These are phyloP conservation scores for Beauveria medogensis DNA, from an alignment of 2,329 filamentous ascomycete species.

Conservation along the genomic window DNA sequence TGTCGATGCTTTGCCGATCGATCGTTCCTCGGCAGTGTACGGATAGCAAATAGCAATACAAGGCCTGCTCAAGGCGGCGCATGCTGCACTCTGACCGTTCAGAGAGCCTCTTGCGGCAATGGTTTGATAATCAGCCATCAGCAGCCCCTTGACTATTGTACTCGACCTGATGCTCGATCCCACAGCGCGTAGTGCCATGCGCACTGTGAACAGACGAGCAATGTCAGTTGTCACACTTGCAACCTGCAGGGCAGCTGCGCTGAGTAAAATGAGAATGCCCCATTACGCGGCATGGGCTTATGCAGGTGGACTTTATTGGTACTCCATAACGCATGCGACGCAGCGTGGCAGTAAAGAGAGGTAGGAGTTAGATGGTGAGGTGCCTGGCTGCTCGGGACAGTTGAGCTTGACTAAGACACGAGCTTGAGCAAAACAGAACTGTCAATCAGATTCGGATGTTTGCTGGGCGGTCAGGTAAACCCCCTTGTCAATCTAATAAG, in stretches of 20 bases:
- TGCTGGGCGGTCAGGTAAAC: too few species aligned
- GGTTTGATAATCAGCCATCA: too few species aligned
- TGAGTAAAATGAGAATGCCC: conserved; percentile 3
- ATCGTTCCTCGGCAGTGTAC: neutral
- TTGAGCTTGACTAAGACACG: neutral
- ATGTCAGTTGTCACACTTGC: neutral
- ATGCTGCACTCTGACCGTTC: neutral
- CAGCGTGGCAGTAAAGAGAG: neutral
- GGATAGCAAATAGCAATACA: neutral
- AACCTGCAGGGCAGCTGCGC: neutral
- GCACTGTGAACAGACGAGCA: neutral
- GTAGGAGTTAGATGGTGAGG: neutral
- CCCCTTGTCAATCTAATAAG: neutral
- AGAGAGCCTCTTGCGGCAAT: neutral
- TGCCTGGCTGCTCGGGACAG: neutral
- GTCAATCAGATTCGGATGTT: neutral
- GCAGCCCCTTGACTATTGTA: neutral
- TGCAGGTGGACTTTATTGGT: neutral
- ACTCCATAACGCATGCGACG: conserved; percentile 5
- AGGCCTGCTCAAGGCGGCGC: neutral
- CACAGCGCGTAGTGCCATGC: neutral
- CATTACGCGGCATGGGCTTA: neutral
- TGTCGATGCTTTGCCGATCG: neutral
- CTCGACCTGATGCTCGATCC: neutral
- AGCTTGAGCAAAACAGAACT: neutral